phyloP scores from a whole-genome alignment of 2,329 filamentous ascomycete species.

The Ambrosiella xylebori region DNA sequence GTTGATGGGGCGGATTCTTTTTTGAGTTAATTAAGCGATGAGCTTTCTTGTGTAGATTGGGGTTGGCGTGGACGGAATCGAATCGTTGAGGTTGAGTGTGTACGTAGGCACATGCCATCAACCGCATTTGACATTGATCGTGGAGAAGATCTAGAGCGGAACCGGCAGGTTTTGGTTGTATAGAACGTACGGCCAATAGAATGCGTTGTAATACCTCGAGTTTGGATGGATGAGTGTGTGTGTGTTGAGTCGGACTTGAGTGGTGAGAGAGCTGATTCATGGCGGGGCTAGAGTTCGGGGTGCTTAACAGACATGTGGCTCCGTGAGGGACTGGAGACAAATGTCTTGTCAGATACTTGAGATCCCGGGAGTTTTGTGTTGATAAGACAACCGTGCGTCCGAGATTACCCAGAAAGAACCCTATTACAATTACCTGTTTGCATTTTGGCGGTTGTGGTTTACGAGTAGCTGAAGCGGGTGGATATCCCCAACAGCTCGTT shows the following conservation, averaged over 20 bases:
- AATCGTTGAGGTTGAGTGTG: slow-evolving; percentile 14
- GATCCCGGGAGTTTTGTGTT: too few relatives aligned
- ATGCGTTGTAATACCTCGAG: neutral
- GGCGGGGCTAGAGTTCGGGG: too few relatives aligned
- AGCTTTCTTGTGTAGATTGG: neutral
- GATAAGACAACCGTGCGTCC: too few relatives aligned
- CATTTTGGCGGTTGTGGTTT: neutral
- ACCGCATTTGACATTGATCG: neutral
- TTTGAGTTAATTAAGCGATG: slow-evolving; percentile 5
- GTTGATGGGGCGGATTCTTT: slow-evolving; percentile 2
- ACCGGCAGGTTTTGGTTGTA: neutral
- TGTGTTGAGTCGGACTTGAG: neutral
- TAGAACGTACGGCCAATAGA: neutral
- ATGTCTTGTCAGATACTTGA: too few relatives aligned
- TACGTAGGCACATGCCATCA: neutral
- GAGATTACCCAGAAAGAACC: too few relatives aligned
- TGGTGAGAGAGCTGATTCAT: neutral
- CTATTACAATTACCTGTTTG: neutral
- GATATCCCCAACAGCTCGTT: slow-evolving; percentile 12
- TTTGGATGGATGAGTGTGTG: neutral
- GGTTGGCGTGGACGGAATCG: slow-evolving; percentile 1
- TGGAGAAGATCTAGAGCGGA: neutral
- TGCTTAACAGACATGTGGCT: too few relatives aligned
- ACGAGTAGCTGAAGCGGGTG: neutral
- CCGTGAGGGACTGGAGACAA: too few relatives aligned